phyloP scores from a whole-genome alignment of 192 early-diverging fungal genomes.

The Backusella sp. region DNA sequence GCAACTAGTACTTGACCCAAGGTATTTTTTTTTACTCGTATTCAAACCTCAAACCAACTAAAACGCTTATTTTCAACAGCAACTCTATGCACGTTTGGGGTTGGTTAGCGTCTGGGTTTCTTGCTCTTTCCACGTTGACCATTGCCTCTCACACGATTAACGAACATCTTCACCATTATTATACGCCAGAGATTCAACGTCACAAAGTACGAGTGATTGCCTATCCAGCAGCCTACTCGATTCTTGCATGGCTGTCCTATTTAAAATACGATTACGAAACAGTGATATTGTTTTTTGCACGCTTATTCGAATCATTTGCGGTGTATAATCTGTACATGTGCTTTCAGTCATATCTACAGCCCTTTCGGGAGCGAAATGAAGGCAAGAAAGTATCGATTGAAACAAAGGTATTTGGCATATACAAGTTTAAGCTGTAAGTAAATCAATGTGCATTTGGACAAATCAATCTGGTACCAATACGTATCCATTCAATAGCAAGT shows the following conservation, averaged over 20 bases:
- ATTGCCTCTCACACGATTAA: constrained; percentile 27
- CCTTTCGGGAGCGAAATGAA: constrained; percentile 24
- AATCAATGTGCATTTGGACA: not conserved
- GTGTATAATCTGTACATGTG: constrained; percentile 37
- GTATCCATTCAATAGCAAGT: constrained; percentile 13
- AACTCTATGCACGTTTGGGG: constrained; percentile 37
- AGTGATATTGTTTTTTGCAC: constrained; percentile 40
- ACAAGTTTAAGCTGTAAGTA: constrained; percentile 33
- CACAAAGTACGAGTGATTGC: constrained; percentile 28
- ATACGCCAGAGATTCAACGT: constrained; percentile 17
- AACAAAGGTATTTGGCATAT: constrained; percentile 24
- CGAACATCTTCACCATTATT: constrained; percentile 26
- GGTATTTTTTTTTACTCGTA: not conserved
- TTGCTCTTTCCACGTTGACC: constrained; percentile 22
- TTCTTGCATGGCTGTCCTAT: constrained; percentile 34
- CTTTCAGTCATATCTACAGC: constrained; percentile 32
- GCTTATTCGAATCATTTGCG: constrained; percentile 37
- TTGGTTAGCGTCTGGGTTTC: constrained; percentile 31
- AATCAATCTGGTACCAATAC: not conserved
- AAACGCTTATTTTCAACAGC: not conserved
- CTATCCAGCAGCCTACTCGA: constrained; percentile 24
- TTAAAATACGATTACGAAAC: constrained; percentile 36
- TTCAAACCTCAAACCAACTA: too few relatives aligned
- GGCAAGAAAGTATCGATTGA: constrained; percentile 19
- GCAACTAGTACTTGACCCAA: constrained; percentile 25